Conservation (phyloP, 2,329 filamentous ascomycete genomes). For the Trichoderma brevicompactum region DNA sequence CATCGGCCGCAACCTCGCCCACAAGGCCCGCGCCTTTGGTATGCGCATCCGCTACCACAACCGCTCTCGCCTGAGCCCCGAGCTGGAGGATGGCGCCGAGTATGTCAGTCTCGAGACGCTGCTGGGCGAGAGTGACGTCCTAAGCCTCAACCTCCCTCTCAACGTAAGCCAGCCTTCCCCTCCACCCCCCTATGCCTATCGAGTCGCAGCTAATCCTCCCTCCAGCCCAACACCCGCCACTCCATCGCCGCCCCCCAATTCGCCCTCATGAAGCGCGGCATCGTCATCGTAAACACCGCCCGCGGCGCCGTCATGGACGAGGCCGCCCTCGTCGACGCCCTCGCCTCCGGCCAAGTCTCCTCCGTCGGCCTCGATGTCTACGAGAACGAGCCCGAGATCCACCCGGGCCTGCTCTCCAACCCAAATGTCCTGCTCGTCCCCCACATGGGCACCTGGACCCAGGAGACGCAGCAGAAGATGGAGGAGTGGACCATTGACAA, state of each 20-base stretch:
- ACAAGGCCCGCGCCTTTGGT: constrained; percentile 74
- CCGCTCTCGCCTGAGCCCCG: constrained; percentile 61
- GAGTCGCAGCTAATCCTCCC: background rate
- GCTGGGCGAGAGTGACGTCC: constrained; percentile 70
- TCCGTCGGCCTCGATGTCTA: constrained; percentile 80
- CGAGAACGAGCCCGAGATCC: constrained; percentile 77
- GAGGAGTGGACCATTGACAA: constrained; percentile 78
- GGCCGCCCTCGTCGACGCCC: constrained; percentile 73
- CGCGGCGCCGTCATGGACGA: constrained; percentile 84
- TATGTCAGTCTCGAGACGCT: constrained; percentile 77
- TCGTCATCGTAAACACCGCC: constrained; percentile 81
- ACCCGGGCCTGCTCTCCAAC: constrained; percentile 72
- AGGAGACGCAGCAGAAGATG: constrained; percentile 69
- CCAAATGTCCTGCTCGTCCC: constrained; percentile 75
- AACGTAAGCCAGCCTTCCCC: constrained; percentile 63
- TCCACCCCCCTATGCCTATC: background rate
- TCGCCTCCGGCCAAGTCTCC: constrained; percentile 70
- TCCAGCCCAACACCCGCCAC: constrained; percentile 68
- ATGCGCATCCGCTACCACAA: constrained; percentile 80
- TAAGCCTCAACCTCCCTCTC: constrained; percentile 79
- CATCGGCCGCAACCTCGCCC: constrained; percentile 77
- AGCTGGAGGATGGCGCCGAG: constrained; percentile 61
- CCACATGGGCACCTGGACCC: constrained; percentile 84
- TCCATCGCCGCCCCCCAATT: constrained; percentile 75
- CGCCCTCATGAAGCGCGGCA: constrained; percentile 74